Conservation (phyloP, 352 stramenopile species). For the Phytophthora rubi region DNA sequence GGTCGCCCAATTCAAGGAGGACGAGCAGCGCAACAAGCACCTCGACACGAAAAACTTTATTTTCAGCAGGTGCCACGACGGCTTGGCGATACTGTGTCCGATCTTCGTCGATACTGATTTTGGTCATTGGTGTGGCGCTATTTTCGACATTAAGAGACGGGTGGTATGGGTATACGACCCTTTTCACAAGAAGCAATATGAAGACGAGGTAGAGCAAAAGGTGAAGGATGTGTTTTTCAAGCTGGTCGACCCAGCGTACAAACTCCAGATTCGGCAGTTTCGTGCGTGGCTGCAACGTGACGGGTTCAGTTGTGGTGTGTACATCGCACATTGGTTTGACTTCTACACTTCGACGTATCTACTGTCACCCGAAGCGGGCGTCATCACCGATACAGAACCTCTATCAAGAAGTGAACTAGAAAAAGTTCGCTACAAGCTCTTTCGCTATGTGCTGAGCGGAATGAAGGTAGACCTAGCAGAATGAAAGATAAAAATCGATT, state of each 20-base stretch:
- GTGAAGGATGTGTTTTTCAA: not conserved
- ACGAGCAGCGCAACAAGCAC: not conserved
- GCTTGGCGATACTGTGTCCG: not conserved
- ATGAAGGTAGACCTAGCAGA: not conserved
- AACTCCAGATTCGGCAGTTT: not conserved
- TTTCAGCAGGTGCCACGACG: slow-evolving; percentile 7
- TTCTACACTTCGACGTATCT: slow-evolving; percentile 2
- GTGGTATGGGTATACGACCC: slow-evolving; percentile 9
- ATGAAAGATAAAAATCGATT: not conserved
- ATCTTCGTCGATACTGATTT: not conserved
- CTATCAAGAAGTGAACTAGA: not conserved
- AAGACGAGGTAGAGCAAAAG: not conserved
- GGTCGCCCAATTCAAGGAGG: not conserved
- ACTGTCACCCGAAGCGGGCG: not conserved
- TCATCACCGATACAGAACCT: slow-evolving; percentile 1
- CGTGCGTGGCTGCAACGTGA: slow-evolving; percentile 1
- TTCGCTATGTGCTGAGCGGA: slow-evolving; percentile 9
- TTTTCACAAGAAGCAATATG: slow-evolving; percentile 6
- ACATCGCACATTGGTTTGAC: slow-evolving; percentile 15
- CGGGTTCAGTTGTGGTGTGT: slow-evolving; percentile 13
- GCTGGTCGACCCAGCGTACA: not conserved
- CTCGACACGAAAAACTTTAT: slow-evolving; percentile 4
- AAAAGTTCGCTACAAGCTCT: slow-evolving; percentile 11
- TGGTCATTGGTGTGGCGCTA: slow-evolving; percentile 2
- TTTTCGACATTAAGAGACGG: slow-evolving; percentile 10